Percentiles rank a stretch among this genome's conserved stretches.
These are phyloP conservation scores for Rachicladosporium sp. DNA, from an alignment of 2,329 filamentous ascomycete species.

Conservation along the genomic window DNA sequence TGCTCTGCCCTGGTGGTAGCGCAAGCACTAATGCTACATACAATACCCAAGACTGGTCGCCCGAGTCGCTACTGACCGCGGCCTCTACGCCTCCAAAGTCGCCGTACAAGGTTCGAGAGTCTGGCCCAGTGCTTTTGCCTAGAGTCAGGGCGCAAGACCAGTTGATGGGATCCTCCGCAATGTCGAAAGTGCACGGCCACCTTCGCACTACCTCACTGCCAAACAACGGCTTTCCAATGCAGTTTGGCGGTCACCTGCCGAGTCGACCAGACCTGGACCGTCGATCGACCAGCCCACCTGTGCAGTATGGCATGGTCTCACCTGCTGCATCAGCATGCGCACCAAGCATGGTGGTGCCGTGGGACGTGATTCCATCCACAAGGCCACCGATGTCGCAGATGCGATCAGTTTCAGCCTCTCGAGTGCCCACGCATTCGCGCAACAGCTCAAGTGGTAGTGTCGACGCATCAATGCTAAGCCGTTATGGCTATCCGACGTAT, in stretches of 20 bases:
- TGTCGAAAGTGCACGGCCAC: conserved; percentile 11
- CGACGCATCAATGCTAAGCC: conserved; percentile 26
- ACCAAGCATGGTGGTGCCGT: conserved; percentile 12
- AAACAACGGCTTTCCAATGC: conserved; percentile 14
- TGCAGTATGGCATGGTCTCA: too few relatives aligned
- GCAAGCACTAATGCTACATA: conserved; percentile 19
- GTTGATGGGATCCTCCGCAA: conserved; percentile 10
- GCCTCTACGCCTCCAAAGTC: conserved; percentile 20
- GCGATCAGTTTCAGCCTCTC: conserved; percentile 17
- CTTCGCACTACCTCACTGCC: conserved; percentile 18
- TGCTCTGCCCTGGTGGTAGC: conserved; percentile 20
- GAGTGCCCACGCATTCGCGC: conserved; percentile 19
- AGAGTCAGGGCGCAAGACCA: conserved; percentile 18
- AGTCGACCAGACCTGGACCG: conserved; percentile 8
- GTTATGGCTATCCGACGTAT: conserved; percentile 76
- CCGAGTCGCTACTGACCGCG: conserved; percentile 19
- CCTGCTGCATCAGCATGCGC: conserved; percentile 9
- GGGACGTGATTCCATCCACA: conserved; percentile 8
- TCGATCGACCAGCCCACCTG: conserved; percentile 13
- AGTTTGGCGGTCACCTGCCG: conserved; percentile 16
- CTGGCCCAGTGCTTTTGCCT: conserved; percentile 17
- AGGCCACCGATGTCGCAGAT: conserved; percentile 15
- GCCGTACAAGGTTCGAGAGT: conserved; percentile 16
- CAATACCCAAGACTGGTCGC: conserved; percentile 19
- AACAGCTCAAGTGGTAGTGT: conserved; percentile 21